These are phyloP conservation scores for Vinca major DNA, from an alignment of 305 asterid genomes.

Conservation along the genomic window DNA sequence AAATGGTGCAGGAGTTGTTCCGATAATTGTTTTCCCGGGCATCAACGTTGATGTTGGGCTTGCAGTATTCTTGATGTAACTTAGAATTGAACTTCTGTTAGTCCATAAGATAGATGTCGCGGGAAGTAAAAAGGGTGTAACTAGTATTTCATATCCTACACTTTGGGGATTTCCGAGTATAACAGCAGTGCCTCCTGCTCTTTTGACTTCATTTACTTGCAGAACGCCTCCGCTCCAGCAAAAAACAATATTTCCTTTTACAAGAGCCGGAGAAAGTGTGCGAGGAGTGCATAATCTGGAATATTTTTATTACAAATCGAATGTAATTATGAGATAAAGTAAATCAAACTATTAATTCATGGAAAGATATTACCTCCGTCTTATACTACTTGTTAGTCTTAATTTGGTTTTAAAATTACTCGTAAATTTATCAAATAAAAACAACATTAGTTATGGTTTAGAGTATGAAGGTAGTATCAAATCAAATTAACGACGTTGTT, in stretches of 20 bases:
- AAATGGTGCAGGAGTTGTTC: slow-evolving; percentile 3
- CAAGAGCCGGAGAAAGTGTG: slow-evolving; percentile 34
- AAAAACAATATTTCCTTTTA: slow-evolving; percentile 34
- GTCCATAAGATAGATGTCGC: not conserved
- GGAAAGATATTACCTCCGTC: too few species aligned
- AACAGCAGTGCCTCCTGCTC: slow-evolving; percentile 40
- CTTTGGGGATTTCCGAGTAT: slow-evolving; percentile 19
- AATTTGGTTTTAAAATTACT: too few species aligned
- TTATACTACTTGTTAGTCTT: too few species aligned
- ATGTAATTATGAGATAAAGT: too few species aligned
- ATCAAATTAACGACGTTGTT: too few species aligned
- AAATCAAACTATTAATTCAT: too few species aligned
- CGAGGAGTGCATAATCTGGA: slow-evolving; percentile 27
- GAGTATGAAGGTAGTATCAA: too few species aligned
- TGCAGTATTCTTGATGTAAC: not conserved
- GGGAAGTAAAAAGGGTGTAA: not conserved
- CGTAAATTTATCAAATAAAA: too few species aligned
- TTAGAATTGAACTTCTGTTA: not conserved
- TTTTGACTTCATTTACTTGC: slow-evolving; percentile 29
- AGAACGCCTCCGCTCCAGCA: slow-evolving; percentile 17
- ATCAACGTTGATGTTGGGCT: not conserved
- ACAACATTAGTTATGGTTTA: too few species aligned
- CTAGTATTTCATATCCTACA: not conserved
- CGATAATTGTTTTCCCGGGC: not conserved
- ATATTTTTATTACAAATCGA: not conserved